Evolutionary conservation across 2,329 filamentous ascomycete species (phyloP).

Genomic region (Aspergillus tanneri): DNA sequence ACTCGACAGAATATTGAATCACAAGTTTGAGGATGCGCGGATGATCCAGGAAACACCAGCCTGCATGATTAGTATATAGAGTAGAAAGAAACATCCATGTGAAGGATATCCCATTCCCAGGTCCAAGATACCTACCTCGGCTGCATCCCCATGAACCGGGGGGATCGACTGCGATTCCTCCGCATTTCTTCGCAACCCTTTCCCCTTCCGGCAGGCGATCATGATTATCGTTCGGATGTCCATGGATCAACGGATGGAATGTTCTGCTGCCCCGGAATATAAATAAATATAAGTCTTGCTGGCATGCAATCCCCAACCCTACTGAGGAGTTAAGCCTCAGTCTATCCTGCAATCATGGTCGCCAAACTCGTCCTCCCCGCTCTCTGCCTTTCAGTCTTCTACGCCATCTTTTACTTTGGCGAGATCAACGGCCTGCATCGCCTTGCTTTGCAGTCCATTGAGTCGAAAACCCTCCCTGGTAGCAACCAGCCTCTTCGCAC

Average conservation of each 20-base stretch:
- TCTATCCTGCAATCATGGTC: slow-evolving; percentile 18
- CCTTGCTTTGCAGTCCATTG: slow-evolving; percentile 21
- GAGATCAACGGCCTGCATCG: slow-evolving; percentile 32
- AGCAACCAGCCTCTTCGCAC: slow-evolving; percentile 30
- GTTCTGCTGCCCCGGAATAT: not conserved
- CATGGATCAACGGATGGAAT: not conserved
- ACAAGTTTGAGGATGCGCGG: not conserved
- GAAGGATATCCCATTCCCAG: not conserved
- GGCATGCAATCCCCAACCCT: too few species aligned
- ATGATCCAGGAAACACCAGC: too few species aligned
- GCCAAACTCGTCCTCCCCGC: slow-evolving; percentile 31
- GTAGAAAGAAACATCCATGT: not conserved
- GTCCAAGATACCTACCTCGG: slow-evolving; percentile 1
- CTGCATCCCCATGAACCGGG: not conserved
- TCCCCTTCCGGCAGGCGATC: not conserved
- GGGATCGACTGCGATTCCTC: not conserved
- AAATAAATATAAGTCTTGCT: not conserved
- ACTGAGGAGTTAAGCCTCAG: too few species aligned
- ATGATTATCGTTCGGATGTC: not conserved
- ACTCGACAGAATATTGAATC: not conserved
- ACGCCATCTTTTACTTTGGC: slow-evolving; percentile 36
- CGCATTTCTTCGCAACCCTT: slow-evolving; percentile 6
- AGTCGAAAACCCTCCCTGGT: slow-evolving; percentile 27
- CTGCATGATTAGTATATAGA: not conserved
- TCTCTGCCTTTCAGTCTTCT: slow-evolving; percentile 33